phyloP scores from a whole-genome alignment of 192 early-diverging fungal species.

The Coemansia sp. region DNA sequence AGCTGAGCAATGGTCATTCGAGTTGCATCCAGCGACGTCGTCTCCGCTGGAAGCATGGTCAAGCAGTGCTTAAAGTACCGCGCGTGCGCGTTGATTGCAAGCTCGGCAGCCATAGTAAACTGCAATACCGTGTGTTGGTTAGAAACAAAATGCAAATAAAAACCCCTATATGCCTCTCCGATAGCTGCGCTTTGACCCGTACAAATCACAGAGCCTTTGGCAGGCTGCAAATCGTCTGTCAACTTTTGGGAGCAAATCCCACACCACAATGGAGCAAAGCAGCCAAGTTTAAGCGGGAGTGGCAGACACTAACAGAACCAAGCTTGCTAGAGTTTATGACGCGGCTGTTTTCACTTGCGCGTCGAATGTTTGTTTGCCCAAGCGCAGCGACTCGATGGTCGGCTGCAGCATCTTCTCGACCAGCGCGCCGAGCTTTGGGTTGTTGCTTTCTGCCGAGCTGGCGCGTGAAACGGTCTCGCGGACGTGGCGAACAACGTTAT shows the following conservation, averaged over 20 bases:
- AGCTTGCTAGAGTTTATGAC: too few relatives aligned
- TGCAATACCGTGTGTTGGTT: neutral
- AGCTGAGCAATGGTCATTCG: slow-evolving; percentile 89
- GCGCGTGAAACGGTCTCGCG: slow-evolving; percentile 34
- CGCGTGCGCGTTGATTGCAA: slow-evolving; percentile 57
- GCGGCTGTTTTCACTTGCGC: neutral
- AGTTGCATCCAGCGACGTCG: slow-evolving; percentile 66
- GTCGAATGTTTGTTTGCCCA: slow-evolving; percentile 26
- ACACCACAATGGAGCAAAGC: neutral
- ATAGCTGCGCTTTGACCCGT: too few relatives aligned
- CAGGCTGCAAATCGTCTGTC: neutral
- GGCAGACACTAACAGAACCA: too few relatives aligned
- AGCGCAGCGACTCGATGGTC: slow-evolving; percentile 23
- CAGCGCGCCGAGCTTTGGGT: slow-evolving; percentile 17
- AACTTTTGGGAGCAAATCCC: neutral
- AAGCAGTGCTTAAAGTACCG: slow-evolving; percentile 70
- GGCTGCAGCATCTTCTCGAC: slow-evolving; percentile 50
- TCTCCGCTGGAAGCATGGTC: slow-evolving; percentile 66
- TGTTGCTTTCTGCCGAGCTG: slow-evolving; percentile 27
- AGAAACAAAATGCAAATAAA: too few relatives aligned
- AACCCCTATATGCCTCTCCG: too few relatives aligned
- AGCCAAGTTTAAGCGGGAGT: too few relatives aligned
- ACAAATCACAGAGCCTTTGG: too few relatives aligned
- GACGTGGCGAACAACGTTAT: slow-evolving; percentile 22
- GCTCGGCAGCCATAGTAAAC: slow-evolving; percentile 4